These are phyloP conservation scores for Fraxinus paxiana DNA, from an alignment of 305 asterid species.

Conservation along the genomic window DNA sequence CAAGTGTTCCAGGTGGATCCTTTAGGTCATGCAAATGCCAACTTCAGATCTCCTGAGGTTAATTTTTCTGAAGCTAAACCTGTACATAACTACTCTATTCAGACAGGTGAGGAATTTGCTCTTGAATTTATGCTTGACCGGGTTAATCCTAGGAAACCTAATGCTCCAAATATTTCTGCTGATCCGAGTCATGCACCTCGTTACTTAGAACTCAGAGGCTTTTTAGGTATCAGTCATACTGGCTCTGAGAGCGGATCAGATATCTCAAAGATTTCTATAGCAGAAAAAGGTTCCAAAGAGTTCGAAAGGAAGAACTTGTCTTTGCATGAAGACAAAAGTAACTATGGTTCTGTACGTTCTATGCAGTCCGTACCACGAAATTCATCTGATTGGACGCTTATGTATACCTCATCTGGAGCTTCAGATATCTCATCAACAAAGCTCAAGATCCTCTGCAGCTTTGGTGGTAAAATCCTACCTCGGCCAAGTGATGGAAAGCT, in stretches of 20 bases:
- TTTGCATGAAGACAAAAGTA: constrained; percentile 34
- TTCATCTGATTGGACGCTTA: constrained; percentile 34
- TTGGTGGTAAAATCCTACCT: constrained; percentile 70
- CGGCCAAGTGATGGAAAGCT: constrained; percentile 77
- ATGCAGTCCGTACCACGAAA: constrained; percentile 29
- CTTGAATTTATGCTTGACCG: constrained; percentile 71
- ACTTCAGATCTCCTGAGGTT: constrained; percentile 32
- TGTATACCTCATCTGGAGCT: constrained; percentile 47
- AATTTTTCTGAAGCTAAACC: constrained; percentile 51
- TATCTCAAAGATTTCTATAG: constrained; percentile 39
- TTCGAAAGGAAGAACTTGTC: constrained; percentile 35
- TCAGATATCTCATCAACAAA: constrained; percentile 46
- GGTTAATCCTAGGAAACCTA: constrained; percentile 47
- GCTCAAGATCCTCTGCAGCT: constrained; percentile 69
- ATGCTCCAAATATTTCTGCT: constrained; percentile 39
- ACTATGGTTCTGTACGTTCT: constrained; percentile 36
- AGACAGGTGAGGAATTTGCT: constrained; percentile 76
- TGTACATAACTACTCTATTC: constrained; percentile 61
- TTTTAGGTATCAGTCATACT: constrained; percentile 46
- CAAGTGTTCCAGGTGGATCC: constrained; percentile 39
- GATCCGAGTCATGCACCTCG: constrained; percentile 48
- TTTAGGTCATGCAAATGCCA: constrained; percentile 40
- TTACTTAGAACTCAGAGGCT: constrained; percentile 53
- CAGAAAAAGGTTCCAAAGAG: constrained; percentile 35
- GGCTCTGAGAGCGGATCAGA: constrained; percentile 50